phyloP scores from a whole-genome alignment of 2,329 filamentous ascomycete species.

The Verticillium alfalfae region DNA sequence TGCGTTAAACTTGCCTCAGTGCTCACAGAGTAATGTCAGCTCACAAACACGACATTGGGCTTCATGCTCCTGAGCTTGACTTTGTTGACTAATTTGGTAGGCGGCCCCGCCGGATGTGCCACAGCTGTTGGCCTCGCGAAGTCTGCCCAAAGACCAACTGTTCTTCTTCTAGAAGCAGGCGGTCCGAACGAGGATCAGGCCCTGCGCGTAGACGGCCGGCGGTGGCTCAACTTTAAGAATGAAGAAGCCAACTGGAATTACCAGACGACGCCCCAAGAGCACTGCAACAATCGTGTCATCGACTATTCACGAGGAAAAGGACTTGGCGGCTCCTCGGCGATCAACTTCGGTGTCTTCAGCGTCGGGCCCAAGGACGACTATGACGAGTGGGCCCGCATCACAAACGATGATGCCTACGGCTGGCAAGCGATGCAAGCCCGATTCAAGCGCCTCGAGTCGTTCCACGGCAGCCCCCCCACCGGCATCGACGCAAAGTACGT shows the following conservation, averaged over 20 bases:
- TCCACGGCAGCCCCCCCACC: slow-evolving; percentile 33
- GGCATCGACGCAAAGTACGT: slow-evolving; percentile 38
- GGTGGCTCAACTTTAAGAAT: slow-evolving; percentile 46
- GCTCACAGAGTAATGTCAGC: no score
- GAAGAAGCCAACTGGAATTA: slow-evolving; percentile 47
- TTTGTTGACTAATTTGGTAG: slow-evolving; percentile 21
- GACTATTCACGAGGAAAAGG: slow-evolving; percentile 45
- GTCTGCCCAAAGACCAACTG: slow-evolving; percentile 37
- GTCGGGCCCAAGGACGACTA: slow-evolving; percentile 55
- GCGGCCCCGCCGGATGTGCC: slow-evolving; percentile 54
- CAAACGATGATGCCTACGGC: slow-evolving; percentile 47
- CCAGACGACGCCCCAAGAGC: slow-evolving; percentile 39
- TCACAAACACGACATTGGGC: no score
- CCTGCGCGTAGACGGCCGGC: slow-evolving; percentile 46
- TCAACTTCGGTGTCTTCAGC: slow-evolving; percentile 51
- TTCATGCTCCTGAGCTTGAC: no score
- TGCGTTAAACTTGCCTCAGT: neutral
- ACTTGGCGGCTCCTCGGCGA: slow-evolving; percentile 44
- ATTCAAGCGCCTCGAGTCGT: slow-evolving; percentile 49
- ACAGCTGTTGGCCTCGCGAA: slow-evolving; percentile 48
- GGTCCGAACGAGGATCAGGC: slow-evolving; percentile 37
- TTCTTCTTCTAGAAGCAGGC: slow-evolving; percentile 60
- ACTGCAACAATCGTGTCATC: slow-evolving; percentile 35
- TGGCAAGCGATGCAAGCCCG: slow-evolving; percentile 48
- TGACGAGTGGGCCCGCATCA: slow-evolving; percentile 51